phyloP scores from a whole-genome alignment of 2,329 filamentous ascomycete species.

The Orbilia ellipsospora region DNA sequence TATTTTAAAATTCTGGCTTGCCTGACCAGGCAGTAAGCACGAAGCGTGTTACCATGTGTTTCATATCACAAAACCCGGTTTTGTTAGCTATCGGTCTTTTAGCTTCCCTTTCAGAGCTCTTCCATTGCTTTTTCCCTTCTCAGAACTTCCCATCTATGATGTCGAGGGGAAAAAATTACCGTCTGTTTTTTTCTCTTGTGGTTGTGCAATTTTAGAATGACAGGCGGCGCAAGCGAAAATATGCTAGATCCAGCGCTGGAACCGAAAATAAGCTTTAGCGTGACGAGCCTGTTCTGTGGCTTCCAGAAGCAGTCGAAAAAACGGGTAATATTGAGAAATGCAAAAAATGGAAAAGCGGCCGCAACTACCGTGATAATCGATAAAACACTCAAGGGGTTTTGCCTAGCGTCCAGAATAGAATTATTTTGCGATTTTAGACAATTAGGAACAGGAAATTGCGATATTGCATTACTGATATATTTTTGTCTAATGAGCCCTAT shows the following conservation, averaged over 20 bases:
- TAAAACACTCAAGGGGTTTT: background rate
- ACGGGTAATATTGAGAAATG: constrained; percentile 28
- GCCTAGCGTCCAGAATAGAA: too few relatives aligned
- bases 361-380: constrained; percentile 28
- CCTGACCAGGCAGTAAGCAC: constrained; percentile 23
- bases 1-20: constrained; percentile 14
- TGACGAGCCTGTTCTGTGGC: constrained; percentile 17
- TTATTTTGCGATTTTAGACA: too few relatives aligned
- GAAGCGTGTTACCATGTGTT: constrained; percentile 45
- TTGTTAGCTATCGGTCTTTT: constrained; percentile 17
- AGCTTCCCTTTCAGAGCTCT: constrained; percentile 16
- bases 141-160: background rate
- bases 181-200: background rate
- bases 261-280: constrained; percentile 25
- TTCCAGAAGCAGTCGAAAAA: constrained; percentile 38
- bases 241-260: constrained; percentile 12
- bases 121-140: constrained; percentile 1
- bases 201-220: constrained; percentile 20
- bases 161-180: background rate
- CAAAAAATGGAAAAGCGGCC: constrained; percentile 20
- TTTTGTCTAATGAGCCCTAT: too few relatives aligned
- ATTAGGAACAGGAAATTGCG: too few relatives aligned
- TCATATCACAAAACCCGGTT: constrained; percentile 43
- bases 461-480: too few relatives aligned
- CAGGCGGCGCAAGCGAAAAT: constrained; percentile 1